phyloP scores from a whole-genome alignment of 2,329 filamentous ascomycete genomes.

The Cladosporium sp. region DNA sequence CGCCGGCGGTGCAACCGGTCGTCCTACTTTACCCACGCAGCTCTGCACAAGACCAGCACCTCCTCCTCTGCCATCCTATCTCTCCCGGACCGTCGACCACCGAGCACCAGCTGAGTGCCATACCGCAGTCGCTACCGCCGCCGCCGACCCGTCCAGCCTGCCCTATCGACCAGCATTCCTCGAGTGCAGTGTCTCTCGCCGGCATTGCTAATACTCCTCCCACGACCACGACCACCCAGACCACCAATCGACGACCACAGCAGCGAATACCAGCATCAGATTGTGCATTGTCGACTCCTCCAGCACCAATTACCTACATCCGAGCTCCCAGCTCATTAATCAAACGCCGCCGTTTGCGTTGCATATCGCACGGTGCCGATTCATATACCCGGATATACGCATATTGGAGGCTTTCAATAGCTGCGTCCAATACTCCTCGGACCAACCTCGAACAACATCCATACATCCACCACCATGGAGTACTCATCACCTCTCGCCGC shows the following conservation, averaged over 20 bases:
- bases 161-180: background rate
- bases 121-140: conserved; percentile 5
- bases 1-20: conserved; percentile 3
- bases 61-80: background rate
- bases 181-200: background rate
- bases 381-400: background rate
- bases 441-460: background rate
- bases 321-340: background rate
- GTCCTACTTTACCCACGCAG: conserved; percentile 1
- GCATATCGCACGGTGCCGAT: background rate
- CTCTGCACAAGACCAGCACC: background rate
- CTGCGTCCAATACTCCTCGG: conserved; percentile 3
- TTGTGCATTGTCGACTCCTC: background rate
- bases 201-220: background rate
- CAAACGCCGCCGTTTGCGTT: background rate
- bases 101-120: background rate
- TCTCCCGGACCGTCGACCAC: background rate
- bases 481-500: conserved; percentile 90
- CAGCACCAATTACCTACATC: background rate
- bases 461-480: conserved; percentile 60
- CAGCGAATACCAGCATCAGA: background rate
- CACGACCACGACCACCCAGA: background rate
- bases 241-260: background rate
- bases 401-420: conserved; percentile 13
- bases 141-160: background rate